A percentile compares a stretch with the other conserved stretches of the same genome.
Evolutionary conservation across 768 basidiomycete species (phyloP).

Genomic region (Grammothele lineata): DNA sequence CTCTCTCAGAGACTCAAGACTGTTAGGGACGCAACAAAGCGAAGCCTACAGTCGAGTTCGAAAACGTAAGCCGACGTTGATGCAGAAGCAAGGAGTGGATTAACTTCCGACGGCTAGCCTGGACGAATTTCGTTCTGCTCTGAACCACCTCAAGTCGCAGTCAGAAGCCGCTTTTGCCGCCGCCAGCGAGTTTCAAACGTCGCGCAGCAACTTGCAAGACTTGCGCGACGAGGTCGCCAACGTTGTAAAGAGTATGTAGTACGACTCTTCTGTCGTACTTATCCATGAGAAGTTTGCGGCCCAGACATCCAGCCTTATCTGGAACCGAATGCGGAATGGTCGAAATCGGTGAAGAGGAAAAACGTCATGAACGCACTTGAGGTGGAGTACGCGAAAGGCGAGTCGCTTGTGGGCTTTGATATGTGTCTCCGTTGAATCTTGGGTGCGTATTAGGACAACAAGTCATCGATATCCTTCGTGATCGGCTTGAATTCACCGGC

Average conservation of each 20-base stretch:
- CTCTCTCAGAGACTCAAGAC: conserved; percentile 17
- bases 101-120: conserved; percentile 9
- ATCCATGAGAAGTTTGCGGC: background rate
- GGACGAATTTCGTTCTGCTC: conserved; percentile 8
- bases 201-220: conserved; percentile 20
- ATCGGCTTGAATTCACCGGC: conserved; percentile 39
- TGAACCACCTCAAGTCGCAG: conserved; percentile 21
- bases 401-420: no score
- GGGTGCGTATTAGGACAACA: conserved; percentile 47
- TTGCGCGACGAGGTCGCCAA: conserved; percentile 12
- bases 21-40: conserved; percentile 23
- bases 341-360: conserved; percentile 10
- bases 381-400: conserved; percentile 20
- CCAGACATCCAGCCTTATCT: conserved; percentile 21
- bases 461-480: conserved; percentile 45
- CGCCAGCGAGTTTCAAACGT: conserved; percentile 14
- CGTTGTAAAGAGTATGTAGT: conserved; percentile 14
- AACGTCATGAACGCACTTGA: conserved; percentile 17
- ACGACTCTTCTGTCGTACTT: background rate
- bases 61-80: conserved; percentile 12
- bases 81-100: background rate
- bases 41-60: conserved; percentile 19
- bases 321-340: conserved; percentile 15
- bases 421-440: no score
- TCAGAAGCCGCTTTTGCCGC: conserved; percentile 19